Evolutionary conservation across 768 basidiomycete genomes (phyloP), one percentile per base, ranked within the genome.

Genomic region (Mycena pura): DNA sequence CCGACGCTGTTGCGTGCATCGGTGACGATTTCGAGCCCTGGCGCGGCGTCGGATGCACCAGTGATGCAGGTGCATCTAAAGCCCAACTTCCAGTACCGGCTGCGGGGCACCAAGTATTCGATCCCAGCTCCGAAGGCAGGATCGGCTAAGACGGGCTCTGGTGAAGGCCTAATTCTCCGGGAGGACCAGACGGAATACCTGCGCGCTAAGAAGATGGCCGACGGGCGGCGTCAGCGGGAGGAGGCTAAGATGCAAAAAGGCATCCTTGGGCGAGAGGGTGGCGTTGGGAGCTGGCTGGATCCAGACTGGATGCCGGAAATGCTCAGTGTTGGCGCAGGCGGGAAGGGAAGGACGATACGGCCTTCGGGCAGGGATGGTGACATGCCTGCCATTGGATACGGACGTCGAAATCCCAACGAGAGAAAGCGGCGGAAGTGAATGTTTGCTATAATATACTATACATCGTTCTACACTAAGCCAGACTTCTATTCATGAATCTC

Each of bases 271-370:
- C 76, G 75, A 50, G 80, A 82, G 48, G 81, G 79, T 21, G 82
- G 80, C 9, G 77, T 89, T 36, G 89, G 89, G 54, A 90, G 86
- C 70, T 97, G 95, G 95, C 89, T 93, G 83, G 95, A 98, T 79
- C 95, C 95, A 10, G 95, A 98, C 77, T 95, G 93, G 93, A 77
- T 92, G 53, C 93, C 94, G 14, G 90, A 89, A 69, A 91, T 95
- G 68, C 74, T 94, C 27, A 84, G 81, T 51, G 83, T 81, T 1
- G 84, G 89, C 3, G 74, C 85, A 25, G 84, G 88, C 11, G 90
- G 92, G 1, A 93, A 92, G 73, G 91, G 91, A 10, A 78, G 88
- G 67, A 83, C 79, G 38, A 74, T 76, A 59, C 80, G 77, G 54
- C 77, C 77, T 55, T 70, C 78, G n/a, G 80, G 76, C 54, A 83